Evolutionary conservation across 306 rosid genomes (phyloP), one percentile per base, ranked within the genome.

Genomic region (Dicorynia guianensis): DNA sequence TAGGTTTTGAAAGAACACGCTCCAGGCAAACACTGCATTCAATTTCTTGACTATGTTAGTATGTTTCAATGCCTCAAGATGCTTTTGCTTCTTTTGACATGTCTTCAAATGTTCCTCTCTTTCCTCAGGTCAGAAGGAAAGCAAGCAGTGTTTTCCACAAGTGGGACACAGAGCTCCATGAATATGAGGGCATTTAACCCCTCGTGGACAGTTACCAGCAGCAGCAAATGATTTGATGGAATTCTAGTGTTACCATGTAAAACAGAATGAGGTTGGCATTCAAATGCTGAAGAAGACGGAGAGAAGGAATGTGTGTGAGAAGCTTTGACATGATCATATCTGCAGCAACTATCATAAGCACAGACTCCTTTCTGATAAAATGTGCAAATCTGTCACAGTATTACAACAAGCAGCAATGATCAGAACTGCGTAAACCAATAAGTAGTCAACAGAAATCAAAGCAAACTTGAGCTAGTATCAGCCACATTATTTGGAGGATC

Each of bases 11-110:
- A 59, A 96, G 91, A 81, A 96, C 96, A 61, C 93, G 93, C 69
- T 96, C 99, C 64, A 96, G 88, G 81, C 99, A 96, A 39, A 96
- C 99, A 81, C 96, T 85, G 83, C 99, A 96, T 84, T 96, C 99
- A 71, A 96, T 90, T 69, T 96, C 99, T 84, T 92, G 99, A 83
- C 99, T 96, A 42, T 58, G 72, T 80, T 87, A 83, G 98, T 96
- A 42, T 58, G 72, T 80, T 87, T 90, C 84, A 96, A 80, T 40
- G 97, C 89, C 74, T 96, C 98, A 4, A 96, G 89, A 63, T 96
- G 88, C 77, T 86, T 92, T 56, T 87, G 97, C 81, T 76, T 96
- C 75, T 81, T 89, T 77, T 86, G 84, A 55, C 99, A 96, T 12
- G 17, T 82, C 80, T 72, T 84, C 76, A 81, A 57, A 80, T 96